Evolutionary conservation across 331 rosid genomes (phyloP).

Genomic region (Prunus yedoensis): DNA sequence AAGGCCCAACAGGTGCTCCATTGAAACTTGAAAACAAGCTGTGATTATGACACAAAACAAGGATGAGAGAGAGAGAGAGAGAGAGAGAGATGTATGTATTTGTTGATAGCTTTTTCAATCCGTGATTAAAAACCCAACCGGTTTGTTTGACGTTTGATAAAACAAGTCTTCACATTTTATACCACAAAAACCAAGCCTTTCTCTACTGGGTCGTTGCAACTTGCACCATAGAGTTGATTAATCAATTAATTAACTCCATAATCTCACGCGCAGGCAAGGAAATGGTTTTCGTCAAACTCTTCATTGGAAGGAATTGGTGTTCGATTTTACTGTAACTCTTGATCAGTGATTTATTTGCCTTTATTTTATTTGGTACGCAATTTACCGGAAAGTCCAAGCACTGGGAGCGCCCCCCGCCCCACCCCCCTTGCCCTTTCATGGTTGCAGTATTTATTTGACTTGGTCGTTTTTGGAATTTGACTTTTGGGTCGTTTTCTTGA

Average conservation of each 20-base stretch:
- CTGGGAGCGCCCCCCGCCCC: not conserved
- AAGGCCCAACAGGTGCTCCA: slow-evolving; percentile 72
- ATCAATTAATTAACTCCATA: too few relatives aligned
- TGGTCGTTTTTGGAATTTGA: not conserved
- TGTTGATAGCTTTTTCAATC: not conserved
- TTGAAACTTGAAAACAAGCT: slow-evolving; percentile 4
- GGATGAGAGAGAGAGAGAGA: not conserved
- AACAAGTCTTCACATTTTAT: not conserved
- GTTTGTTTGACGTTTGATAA: not conserved
- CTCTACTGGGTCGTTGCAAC: not conserved
- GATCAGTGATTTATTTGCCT: too few relatives aligned
- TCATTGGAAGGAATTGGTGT: too few relatives aligned
- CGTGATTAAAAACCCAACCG: not conserved
- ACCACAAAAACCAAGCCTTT: not conserved
- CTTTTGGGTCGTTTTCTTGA: too few relatives aligned
- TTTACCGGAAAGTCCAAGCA: not conserved
- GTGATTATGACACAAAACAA: not conserved
- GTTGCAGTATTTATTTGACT: not conserved
- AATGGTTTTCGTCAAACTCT: too few relatives aligned
- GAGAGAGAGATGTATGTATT: not conserved
- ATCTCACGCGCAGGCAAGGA: too few relatives aligned
- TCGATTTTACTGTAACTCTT: too few relatives aligned
- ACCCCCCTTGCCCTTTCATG: not conserved
- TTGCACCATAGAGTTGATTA: not conserved
- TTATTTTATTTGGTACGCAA: not conserved